Percentiles rank a stretch among this genome's conserved stretches.
phyloP scores from a whole-genome alignment of 768 basidiomycete species.

The Phlegmacium glaucopus region DNA sequence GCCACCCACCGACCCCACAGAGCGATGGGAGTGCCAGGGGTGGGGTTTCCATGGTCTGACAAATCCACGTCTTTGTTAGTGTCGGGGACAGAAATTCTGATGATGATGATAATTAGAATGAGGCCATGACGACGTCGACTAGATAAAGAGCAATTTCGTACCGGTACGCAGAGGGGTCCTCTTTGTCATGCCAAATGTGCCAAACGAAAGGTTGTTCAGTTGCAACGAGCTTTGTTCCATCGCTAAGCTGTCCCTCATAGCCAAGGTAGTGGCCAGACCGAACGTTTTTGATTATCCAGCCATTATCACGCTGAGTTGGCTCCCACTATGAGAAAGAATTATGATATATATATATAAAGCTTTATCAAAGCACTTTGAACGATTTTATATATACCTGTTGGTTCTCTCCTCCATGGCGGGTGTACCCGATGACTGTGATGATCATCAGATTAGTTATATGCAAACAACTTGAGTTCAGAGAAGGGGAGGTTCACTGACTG shows the following conservation, averaged over 20 bases:
- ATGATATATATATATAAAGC: background rate
- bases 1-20: conserved; percentile 39
- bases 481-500: conserved; percentile 17
- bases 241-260: conserved; percentile 14
- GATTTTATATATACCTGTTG: conserved; percentile 30
- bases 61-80: conserved; percentile 34
- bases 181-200: conserved; percentile 30
- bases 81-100: conserved; percentile 32
- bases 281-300: conserved; percentile 29
- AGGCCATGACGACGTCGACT: too few relatives aligned
- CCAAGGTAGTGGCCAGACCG: conserved; percentile 27
- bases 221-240: conserved; percentile 29
- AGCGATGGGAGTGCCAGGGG: conserved; percentile 33
- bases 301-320: background rate
- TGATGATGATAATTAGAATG: background rate
- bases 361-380: background rate
- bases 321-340: background rate
- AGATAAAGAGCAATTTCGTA: too few relatives aligned
- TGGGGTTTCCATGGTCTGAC: conserved; percentile 34
- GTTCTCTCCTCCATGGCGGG: conserved; percentile 33
- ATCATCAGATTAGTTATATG: background rate
- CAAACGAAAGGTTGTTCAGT: conserved; percentile 22
- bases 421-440: conserved; percentile 35
- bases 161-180: conserved; percentile 13
- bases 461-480: too few relatives aligned